Percentiles rank a stretch among this genome's conserved stretches.
Conservation (phyloP, 2,329 filamentous ascomycete species). For the Fusarium redolens region DNA sequence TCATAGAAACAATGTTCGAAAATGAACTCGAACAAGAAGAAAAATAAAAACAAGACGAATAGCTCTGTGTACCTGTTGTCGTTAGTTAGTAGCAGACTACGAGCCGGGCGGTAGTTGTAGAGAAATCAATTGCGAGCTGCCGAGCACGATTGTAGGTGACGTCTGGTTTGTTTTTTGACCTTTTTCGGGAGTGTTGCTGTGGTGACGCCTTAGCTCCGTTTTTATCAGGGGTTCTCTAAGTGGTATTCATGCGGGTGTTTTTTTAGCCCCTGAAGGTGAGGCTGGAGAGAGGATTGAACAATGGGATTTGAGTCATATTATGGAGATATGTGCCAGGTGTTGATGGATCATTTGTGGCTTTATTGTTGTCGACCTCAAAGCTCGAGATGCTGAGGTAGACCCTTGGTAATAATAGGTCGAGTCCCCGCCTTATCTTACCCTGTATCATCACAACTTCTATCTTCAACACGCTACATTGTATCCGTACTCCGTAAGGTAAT, state of each 20-base stretch:
- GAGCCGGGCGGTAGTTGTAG: slow-evolving; percentile 2
- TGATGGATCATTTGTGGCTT: slow-evolving; percentile 1
- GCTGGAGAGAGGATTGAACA: background rate
- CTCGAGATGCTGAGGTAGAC: background rate
- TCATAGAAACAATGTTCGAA: slow-evolving; percentile 41
- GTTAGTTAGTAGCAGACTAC: slow-evolving; percentile 22
- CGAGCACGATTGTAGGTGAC: slow-evolving; percentile 40
- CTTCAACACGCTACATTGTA: accelerated
- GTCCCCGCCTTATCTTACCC: background rate
- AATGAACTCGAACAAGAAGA: slow-evolving; percentile 17
- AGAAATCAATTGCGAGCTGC: slow-evolving; percentile 24
- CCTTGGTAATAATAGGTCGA: background rate
- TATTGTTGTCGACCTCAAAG: background rate
- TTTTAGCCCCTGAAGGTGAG: slow-evolving; percentile 10
- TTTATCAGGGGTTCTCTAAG: slow-evolving; percentile 19
- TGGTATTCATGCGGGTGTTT: slow-evolving; percentile 6
- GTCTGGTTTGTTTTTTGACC: slow-evolving; percentile 40
- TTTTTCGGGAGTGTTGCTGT: slow-evolving; percentile 37
- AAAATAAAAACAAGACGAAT: slow-evolving; percentile 45
- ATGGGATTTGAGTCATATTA: background rate
- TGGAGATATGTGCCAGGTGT: background rate
- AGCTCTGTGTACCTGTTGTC: slow-evolving; percentile 21
- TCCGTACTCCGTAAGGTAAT: accelerated
- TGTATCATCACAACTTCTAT: background rate
- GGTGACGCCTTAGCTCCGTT: slow-evolving; percentile 21